Evolutionary conservation across 345 rosid genomes (phyloP), one percentile per base, ranked within the genome.

Genomic region (Camelina laxa): DNA sequence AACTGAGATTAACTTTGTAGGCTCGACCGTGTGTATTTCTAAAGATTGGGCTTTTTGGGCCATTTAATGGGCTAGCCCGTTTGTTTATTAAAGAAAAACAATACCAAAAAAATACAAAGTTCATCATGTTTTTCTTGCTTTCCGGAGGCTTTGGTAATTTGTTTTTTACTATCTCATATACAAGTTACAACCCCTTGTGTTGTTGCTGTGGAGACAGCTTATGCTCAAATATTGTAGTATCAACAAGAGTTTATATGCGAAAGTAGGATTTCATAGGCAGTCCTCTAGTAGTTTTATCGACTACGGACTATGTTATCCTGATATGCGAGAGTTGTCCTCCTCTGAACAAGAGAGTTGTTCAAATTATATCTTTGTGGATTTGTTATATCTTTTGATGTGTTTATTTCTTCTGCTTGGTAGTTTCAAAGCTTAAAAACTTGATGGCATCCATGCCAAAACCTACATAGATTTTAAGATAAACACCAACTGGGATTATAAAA

Each of bases 391-490:
- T 38, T 3, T 38, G 42, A 38, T 38, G 42, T 4, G 42, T 39
- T 10, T 38, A 11, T 10, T 10, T 36, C 41, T 2, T 36, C 12
- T 9, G 1, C 12, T 36, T 36, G 3, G 2, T n/a, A 45, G 9
- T 45, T n/a, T 44, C 17, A 8, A 44, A 15, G 50, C 49, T 45
- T 45, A 6, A n/a, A 45, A 45, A 9, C 17, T 3, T 1, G 8
- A 45, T 45, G 17, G 31, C 7, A 56, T 42, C 45, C 41, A 30
- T 16, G 19, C 17, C 9, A 65, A 30, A 17, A n/a, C 44, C 41
- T 16, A 39, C 62, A 54, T 39, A 44, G 16, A 39, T 30, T 59
- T 19, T 72, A 30, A 72, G 38, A 21, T n/a, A n/a, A n/a, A n/a
- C n/a, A n/a, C n/a, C n/a, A n/a, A n/a, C n/a, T n/a, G n/a, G n/a